Conservation (phyloP, 2,329 filamentous ascomycete genomes). For the Fusarium acutatum region DNA sequence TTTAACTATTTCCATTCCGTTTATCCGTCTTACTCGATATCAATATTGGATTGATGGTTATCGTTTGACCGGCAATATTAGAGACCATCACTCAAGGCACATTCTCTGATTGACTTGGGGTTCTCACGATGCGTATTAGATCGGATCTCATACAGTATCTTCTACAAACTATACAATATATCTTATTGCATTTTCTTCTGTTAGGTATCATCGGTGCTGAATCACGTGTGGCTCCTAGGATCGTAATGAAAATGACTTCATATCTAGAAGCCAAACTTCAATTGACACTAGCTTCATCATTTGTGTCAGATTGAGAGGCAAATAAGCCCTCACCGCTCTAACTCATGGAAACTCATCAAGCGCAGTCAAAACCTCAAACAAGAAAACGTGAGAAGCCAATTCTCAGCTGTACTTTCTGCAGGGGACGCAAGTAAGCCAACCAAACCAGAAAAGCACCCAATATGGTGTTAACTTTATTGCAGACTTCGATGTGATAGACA, state of each 20-base stretch:
- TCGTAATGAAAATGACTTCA: neutral
- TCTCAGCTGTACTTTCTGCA: conserved; percentile 4
- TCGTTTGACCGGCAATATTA: neutral
- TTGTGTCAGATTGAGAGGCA: neutral
- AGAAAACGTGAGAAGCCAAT: conserved; percentile 1
- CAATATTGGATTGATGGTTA: neutral
- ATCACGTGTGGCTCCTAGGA: neutral
- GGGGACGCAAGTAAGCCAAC: conserved; percentile 1
- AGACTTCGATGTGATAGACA: conserved; percentile 20
- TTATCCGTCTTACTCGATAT: neutral
- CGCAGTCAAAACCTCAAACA: neutral
- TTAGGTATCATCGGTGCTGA: neutral
- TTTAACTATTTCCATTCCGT: neutral
- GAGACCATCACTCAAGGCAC: neutral
- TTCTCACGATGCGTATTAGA: neutral
- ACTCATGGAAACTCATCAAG: neutral
- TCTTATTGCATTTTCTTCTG: neutral
- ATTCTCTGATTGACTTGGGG: neutral
- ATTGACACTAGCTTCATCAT: neutral
- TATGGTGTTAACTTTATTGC: neutral
- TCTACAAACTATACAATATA: neutral
- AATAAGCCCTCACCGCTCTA: neutral
- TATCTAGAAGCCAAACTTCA: neutral
- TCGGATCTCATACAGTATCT: neutral
- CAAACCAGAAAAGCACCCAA: neutral